A percentile compares a stretch with the other conserved stretches of the same genome.
These are phyloP conservation scores for Calonectria pteridis DNA, from an alignment of 2,329 filamentous ascomycete species.

Conservation along the genomic window DNA sequence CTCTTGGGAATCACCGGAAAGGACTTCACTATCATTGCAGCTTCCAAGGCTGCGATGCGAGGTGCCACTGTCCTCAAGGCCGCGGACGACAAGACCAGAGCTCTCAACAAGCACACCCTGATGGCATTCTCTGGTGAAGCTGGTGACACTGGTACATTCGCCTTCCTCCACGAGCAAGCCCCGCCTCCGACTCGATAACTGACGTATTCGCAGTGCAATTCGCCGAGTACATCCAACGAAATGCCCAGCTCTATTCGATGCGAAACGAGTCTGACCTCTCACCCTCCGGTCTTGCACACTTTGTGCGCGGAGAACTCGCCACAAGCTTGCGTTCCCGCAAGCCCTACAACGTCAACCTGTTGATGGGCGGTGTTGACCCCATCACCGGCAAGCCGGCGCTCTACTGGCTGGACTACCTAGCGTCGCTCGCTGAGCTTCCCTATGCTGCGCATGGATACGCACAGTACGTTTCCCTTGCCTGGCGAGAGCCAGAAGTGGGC, in stretches of 20 bases:
- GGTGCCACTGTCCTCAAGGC: slow-evolving; percentile 96
- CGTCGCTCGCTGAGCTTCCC: slow-evolving; percentile 86
- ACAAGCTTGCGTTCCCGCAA: slow-evolving; percentile 90
- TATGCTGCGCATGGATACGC: slow-evolving; percentile 99
- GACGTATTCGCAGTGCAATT: slow-evolving; percentile 83
- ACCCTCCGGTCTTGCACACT: slow-evolving; percentile 89
- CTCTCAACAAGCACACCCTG: slow-evolving; percentile 92
- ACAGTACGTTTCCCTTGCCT: slow-evolving; percentile 72
- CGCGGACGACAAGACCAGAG: slow-evolving; percentile 94
- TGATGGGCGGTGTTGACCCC: slow-evolving; percentile 93
- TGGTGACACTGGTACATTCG: slow-evolving; percentile 83
- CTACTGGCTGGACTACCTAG: slow-evolving; percentile 98
- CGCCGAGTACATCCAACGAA: slow-evolving; percentile 98
- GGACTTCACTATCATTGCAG: slow-evolving; percentile 98
- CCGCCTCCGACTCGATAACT: slow-evolving; percentile 35
- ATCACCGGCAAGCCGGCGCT: slow-evolving; percentile 91
- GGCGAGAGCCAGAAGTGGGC: neutral
- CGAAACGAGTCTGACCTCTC: slow-evolving; percentile 94
- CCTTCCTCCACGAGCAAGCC: slow-evolving; percentile 3
- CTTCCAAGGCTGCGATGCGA: slow-evolving; percentile 98
- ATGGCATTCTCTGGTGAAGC: slow-evolving; percentile 97
- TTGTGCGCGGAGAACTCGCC: slow-evolving; percentile 94
- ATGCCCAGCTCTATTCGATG: slow-evolving; percentile 98
- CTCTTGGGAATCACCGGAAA: slow-evolving; percentile 98
- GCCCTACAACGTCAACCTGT: slow-evolving; percentile 96